A percentile compares a stretch with the other conserved stretches of the same genome.
Evolutionary conservation across 306 rosid species (phyloP).

Genomic region (Castanospermum australe): DNA sequence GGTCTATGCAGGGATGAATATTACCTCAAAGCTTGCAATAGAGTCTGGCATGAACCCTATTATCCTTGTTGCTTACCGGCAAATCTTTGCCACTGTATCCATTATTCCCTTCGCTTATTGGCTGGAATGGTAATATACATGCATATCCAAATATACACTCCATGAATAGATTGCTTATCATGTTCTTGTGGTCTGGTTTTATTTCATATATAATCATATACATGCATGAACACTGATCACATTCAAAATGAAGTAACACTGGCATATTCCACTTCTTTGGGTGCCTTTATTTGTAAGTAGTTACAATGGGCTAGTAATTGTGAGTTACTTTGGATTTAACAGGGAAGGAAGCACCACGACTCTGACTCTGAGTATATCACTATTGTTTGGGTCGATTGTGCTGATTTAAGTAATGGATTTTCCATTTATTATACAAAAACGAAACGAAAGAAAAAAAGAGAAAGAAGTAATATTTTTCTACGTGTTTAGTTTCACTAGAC

Average conservation of each 20-base stretch:
- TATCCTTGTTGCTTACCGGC: conserved; percentile 80
- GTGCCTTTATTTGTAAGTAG: not conserved
- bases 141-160: too few species aligned
- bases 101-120: conserved; percentile 72
- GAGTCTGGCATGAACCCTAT: conserved; percentile 75
- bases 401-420: not conserved
- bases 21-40: conserved; percentile 84
- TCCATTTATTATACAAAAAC: not conserved
- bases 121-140: conserved; percentile 59
- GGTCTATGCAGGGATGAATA: conserved; percentile 65
- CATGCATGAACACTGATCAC: not conserved
- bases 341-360: not conserved
- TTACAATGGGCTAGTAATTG: not conserved
- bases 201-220: conserved; percentile 14
- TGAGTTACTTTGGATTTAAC: not conserved
- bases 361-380: not conserved
- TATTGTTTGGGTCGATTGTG: not conserved
- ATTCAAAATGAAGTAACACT: not conserved
- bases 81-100: conserved; percentile 64
- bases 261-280: not conserved
- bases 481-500: not conserved
- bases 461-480: not conserved
- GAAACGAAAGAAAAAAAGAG: too few species aligned
- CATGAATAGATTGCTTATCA: not conserved
- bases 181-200: not conserved